Evolutionary conservation across 208 protist species (phyloP).

Genomic region (Strigomonas culicis): DNA sequence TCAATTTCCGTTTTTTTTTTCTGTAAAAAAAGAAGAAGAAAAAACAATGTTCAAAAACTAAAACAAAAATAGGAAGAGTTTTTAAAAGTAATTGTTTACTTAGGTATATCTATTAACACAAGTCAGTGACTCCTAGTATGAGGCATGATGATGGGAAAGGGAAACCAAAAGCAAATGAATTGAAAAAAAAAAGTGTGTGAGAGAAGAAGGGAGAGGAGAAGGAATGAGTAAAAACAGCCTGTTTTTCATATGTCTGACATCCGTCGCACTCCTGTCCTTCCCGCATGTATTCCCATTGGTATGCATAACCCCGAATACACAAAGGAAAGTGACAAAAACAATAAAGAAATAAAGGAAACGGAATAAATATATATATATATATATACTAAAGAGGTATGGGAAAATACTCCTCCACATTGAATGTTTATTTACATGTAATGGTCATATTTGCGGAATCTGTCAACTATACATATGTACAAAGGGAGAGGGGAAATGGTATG

Average conservation of each 20-base stretch:
- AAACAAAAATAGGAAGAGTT: slow-evolving; percentile 2
- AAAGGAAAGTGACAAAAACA: slow-evolving; percentile 10
- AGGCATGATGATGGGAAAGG: background rate
- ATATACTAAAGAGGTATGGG: too few species aligned
- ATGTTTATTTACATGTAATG: too few species aligned
- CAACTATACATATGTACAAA: too few species aligned
- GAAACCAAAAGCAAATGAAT: slow-evolving; percentile 5
- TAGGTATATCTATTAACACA: background rate
- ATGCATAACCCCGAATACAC: background rate
- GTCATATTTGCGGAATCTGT: too few species aligned
- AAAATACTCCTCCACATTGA: too few species aligned
- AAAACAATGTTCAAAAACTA: slow-evolving; percentile 7
- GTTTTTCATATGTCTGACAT: background rate
- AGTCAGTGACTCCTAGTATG: background rate
- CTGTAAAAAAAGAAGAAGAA: slow-evolving; percentile 7
- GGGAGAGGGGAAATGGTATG: too few species aligned
- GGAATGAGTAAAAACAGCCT: background rate
- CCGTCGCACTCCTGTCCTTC: background rate
- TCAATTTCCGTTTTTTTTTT: slow-evolving; percentile 7
- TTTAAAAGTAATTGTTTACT: too few species aligned
- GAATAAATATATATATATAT: background rate
- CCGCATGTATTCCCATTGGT: background rate
- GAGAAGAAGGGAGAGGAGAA: slow-evolving; percentile 1
- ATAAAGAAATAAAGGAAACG: background rate
- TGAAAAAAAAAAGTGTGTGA: slow-evolving; percentile 12